Base-by-base conservation (phyloP, 371 early-diverging fungal genomes). In the Massospora cicadina region DNA sequence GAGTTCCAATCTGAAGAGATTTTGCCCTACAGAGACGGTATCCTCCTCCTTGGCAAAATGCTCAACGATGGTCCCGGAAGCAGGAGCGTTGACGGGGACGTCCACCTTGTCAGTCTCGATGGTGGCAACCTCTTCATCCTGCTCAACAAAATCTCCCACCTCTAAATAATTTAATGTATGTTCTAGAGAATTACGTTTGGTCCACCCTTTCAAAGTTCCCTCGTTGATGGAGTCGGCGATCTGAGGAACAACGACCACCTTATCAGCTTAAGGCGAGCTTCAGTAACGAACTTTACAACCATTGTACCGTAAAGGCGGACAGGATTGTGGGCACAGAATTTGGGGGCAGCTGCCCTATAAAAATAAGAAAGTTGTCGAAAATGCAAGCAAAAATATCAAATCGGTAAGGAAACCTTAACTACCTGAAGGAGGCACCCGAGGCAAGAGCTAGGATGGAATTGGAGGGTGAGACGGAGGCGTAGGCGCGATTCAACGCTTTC, bases 51-150 rank as follows among this genome's bases (percentile, higher is more conserved):
- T 79, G 65, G 90, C 90, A 70, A 82, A 89, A 13, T 85, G 69
- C 75, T 89, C 93, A 27, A 88, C 69, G 64, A 98, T 82, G 30
- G 80, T 85, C 21, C 98, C 98, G 33, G 87, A 79, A 54, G 86
- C 89, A 65, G 95, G 94, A 29, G 94, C 84, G 80, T 95, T 98
- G 72, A 98, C 89, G 29, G 93, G 84, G 55, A 96, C 86, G 71
- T 94, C 96, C 59, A 87, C 86, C 81, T 98, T 98, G 81, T 98
- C 98, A 62, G 98, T 98, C 74, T 98, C 96, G 63, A 98, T 95
- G 30, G 93, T 90, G 53, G 94, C 95, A 29, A 96, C 83, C 71
- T 87, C 90, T 70, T 98, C 96, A 70, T 98, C 98, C 68, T 89
- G 83, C 65, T 81, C 78, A 64, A 98, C 90, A 72, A 80, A 93